Conservation (phyloP, 371 early-diverging fungal species). For the Aphelidium insulamus region DNA sequence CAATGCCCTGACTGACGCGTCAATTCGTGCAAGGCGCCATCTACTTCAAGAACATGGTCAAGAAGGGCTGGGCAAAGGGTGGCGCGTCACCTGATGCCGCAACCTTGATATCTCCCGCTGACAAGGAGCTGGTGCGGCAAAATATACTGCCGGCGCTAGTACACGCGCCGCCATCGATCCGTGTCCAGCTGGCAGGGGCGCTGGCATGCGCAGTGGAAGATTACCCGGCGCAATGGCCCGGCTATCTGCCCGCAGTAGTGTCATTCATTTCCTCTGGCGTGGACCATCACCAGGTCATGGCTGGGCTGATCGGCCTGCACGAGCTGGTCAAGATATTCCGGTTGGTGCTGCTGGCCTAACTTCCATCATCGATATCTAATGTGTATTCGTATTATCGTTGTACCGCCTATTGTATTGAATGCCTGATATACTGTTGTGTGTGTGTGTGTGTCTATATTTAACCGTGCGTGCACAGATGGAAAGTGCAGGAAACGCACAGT, state of each 20-base stretch:
- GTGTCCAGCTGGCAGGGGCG: conserved; percentile 46
- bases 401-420: too few species aligned
- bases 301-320: conserved; percentile 47
- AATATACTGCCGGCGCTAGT: conserved; percentile 50
- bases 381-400: not conserved
- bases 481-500: conserved; percentile 21
- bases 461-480: conserved; percentile 17
- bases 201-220: conserved; percentile 42
- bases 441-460: not conserved
- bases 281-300: conserved; percentile 35
- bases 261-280: conserved; percentile 33
- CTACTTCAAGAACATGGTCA: conserved; percentile 75
- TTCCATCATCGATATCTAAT: not conserved
- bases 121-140: conserved; percentile 36
- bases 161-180: conserved; percentile 32
- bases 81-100: conserved; percentile 9
- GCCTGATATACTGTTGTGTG: too few species aligned
- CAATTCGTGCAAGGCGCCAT: conserved; percentile 67
- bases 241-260: conserved; percentile 38
- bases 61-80: conserved; percentile 39
- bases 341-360: conserved; percentile 18
- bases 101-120: conserved; percentile 32
- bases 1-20: conserved; percentile 2
- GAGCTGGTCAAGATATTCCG: conserved; percentile 57
- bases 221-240: conserved; percentile 59